Evolutionary conservation across 108 stramenopile species (phyloP), one percentile per base, ranked within the genome.

Genomic region (Stephanodiscus minutulus): DNA sequence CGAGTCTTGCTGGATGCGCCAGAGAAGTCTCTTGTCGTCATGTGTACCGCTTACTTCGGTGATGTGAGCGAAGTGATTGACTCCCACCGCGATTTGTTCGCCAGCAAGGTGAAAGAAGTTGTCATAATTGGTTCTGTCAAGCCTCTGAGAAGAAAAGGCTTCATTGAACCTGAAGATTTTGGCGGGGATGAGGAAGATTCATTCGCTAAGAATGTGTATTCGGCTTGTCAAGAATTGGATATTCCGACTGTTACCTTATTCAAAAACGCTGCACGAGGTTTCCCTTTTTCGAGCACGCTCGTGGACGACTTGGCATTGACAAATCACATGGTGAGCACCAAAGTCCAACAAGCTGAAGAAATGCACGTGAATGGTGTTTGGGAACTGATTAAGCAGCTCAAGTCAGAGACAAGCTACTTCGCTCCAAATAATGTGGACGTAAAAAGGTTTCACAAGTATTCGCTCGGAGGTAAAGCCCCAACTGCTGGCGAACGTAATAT

Each of bases 31-130:
- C 59, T 79, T 8, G 67, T 68, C 21, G 20, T 79, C 20, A 43
- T 79, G 67, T 72, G 69, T 44, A 68, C 61, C 22, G 41, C 48
- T 53, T 68, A 50, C 56, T 66, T 73, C 25, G 70, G 49, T 31
- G 78, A 74, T 66, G 60, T 74, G 13, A 41, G 43, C 20, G 60
- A 67, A 62, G 72, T 79, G 9, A 74, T 79, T 24, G 60, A 73
- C 18, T 62, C 56, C n/a, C 52, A 68, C 13, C 39, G 65, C 25
- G 47, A 57, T 50, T 46, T 79, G 17, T 79, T 79, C 29, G 10
- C 46, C n/a, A 66, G 36, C 24, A 74, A 74, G 48, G 78, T 79
- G 27, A 79, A 79, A 48, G 73, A 74, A 48, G 61, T 79, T 18
- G 31, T 79, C 44, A 50, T 79, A n/a, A 60, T 79, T 0, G 78